These are phyloP conservation scores for Sporothrix brasiliensis DNA, from an alignment of 2,329 filamentous ascomycete species.

Conservation along the genomic window DNA sequence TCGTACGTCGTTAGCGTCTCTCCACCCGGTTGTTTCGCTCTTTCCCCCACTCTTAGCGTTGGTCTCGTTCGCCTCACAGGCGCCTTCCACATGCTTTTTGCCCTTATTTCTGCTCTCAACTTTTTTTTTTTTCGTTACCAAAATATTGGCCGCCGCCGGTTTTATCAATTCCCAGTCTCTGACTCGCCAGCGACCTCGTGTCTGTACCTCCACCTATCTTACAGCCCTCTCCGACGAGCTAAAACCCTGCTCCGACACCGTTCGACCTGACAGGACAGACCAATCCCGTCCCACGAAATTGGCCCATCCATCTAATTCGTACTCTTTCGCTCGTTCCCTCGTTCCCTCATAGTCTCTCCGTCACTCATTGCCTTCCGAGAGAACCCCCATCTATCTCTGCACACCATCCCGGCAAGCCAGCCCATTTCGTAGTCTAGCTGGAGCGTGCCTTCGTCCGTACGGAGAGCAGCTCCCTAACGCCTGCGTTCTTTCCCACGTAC, in stretches of 20 bases:
- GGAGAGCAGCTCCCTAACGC: not conserved
- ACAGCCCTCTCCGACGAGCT: constrained; percentile 3
- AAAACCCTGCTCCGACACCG: constrained; percentile 36
- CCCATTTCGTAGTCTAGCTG: constrained; percentile 12
- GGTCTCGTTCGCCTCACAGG: constrained; percentile 31
- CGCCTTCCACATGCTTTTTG: constrained; percentile 31
- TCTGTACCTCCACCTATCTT: constrained; percentile 26
- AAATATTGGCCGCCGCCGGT: constrained; percentile 2
- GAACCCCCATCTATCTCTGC: constrained; percentile 25
- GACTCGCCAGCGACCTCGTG: constrained; percentile 35
- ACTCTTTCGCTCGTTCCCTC: not conserved
- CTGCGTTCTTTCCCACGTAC: constrained; percentile 1
- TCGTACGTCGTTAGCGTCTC: not conserved
- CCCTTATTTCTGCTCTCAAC: constrained; percentile 16
- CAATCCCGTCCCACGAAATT: constrained; percentile 31
- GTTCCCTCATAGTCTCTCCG: constrained; percentile 1
- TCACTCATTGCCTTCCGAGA: constrained; percentile 15
- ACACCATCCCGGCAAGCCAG: constrained; percentile 15
- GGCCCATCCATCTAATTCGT: constrained; percentile 4
- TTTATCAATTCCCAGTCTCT: constrained; percentile 37
- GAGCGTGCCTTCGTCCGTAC: not conserved
- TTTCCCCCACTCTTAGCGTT: constrained; percentile 29
- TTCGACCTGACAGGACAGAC: constrained; percentile 29
- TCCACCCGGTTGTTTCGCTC: constrained; percentile 15
- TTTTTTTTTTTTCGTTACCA: not conserved